These are phyloP conservation scores for Kockiozyma suomiensis DNA, from an alignment of 805 yeast genomes.

Conservation along the genomic window DNA sequence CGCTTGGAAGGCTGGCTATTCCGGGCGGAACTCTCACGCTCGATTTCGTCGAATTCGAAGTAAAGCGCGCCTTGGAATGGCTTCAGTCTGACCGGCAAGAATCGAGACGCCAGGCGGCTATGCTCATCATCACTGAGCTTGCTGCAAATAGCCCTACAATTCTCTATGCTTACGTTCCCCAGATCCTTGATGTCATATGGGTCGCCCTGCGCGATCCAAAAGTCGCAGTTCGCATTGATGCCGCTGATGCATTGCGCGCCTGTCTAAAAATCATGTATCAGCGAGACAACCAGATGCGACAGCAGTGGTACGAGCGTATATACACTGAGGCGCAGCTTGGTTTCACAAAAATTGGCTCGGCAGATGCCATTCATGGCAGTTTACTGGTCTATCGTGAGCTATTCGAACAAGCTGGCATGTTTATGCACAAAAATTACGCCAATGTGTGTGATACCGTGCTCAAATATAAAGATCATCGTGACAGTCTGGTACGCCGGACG, in stretches of 20 bases:
- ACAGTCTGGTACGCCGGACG: conserved; percentile 75
- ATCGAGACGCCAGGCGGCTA: conserved; percentile 82
- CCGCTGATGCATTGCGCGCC: conserved; percentile 76
- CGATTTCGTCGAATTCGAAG: conserved; percentile 90
- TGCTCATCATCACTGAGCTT: conserved; percentile 75
- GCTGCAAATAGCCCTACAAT: conserved; percentile 87
- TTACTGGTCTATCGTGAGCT: conserved; percentile 80
- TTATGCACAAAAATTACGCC: conserved; percentile 70
- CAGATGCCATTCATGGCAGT: conserved; percentile 85
- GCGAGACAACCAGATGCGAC: conserved; percentile 70
- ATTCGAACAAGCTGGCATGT: conserved; percentile 68
- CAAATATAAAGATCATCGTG: conserved; percentile 73
- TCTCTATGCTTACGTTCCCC: conserved; percentile 73
- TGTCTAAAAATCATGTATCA: conserved; percentile 79
- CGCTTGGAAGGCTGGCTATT: conserved; percentile 84
- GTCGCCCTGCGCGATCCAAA: conserved; percentile 81
- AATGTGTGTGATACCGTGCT: conserved; percentile 76
- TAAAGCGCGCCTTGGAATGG: conserved; percentile 88
- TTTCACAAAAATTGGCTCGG: conserved; percentile 47
- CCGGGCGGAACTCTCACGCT: conserved; percentile 90
- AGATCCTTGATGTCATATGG: conserved; percentile 84
- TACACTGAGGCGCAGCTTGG: conserved; percentile 69
- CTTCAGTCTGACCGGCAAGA: conserved; percentile 76
- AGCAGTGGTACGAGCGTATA: conserved; percentile 73
- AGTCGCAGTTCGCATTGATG: conserved; percentile 72